Base-by-base conservation (phyloP, 805 yeast species). In the Ogataea degrootiae region DNA sequence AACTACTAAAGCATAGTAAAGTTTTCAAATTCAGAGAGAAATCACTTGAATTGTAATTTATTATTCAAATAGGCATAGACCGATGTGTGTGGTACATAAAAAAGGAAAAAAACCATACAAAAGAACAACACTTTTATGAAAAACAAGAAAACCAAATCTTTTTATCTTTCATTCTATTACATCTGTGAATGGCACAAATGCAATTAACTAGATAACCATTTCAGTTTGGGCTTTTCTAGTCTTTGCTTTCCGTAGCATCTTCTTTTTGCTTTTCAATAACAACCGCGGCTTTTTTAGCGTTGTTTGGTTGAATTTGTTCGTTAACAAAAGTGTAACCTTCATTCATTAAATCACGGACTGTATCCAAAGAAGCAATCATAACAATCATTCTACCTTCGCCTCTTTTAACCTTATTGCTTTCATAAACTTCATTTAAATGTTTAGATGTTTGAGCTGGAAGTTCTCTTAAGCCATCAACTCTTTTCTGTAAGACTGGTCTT, bases 341-440 rank as follows among this genome's bases (percentile, higher is more conserved):
- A 33, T 44, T 44, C 26, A 50, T 44, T 26, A 55, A 41, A 26
- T 54, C 60, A 44, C 65, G 53, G 19, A 57, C 59, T 4, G 69
- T 64, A 46, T 65, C 69, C 45, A 67, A 22, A 0, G 67, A 49
- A 6, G 71, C 68, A 39, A 66, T 62, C 45, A 65, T 43, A 43
- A 57, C 52, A n/a, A 66, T 58, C 38, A 65, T 48, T 45, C 58
- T 47, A 19, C 64, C 62, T 19, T 68, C 68, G 12, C 70, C 68
- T 47, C 76, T 70, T 51, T 71, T 67, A 23, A 65, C 63, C 53
- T 70, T 61, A 39, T 74, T 70, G 17, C 65, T 58, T 45, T 70
- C 68, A 48, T 69, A 73, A n/a, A 71, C 68, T 21, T 62, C 60
- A 47, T 64, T 57, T 14, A 65, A 67, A 54, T 75, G 76, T 8